Evolutionary conservation across 805 yeast genomes (phyloP).

Genomic region (Schizosaccharomyces japonicus): DNA sequence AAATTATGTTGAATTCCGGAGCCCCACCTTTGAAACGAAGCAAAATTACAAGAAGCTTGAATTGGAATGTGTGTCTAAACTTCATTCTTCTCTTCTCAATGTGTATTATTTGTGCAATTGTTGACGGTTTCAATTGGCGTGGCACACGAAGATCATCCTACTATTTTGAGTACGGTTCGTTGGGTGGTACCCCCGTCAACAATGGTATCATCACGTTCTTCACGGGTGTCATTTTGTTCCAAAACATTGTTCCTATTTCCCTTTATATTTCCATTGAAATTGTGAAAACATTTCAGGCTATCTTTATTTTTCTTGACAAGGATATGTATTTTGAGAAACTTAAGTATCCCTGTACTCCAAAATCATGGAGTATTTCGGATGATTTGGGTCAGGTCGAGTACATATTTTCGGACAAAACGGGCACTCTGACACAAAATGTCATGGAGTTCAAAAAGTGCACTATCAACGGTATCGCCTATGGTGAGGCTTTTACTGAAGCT

Average conservation of each 20-base stretch:
- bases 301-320: slow-evolving; percentile 44
- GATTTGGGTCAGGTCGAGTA: slow-evolving; percentile 69
- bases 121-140: slow-evolving; percentile 42
- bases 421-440: slow-evolving; percentile 59
- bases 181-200: slow-evolving; percentile 33
- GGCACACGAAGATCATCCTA: slow-evolving; percentile 22
- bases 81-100: slow-evolving; percentile 35
- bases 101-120: slow-evolving; percentile 44
- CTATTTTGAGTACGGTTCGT: slow-evolving; percentile 38
- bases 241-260: slow-evolving; percentile 59
- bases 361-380: slow-evolving; percentile 64
- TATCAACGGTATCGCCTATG: slow-evolving; percentile 41
- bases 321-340: slow-evolving; percentile 43
- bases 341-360: slow-evolving; percentile 59
- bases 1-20: slow-evolving; percentile 58
- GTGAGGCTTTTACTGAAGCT: slow-evolving; percentile 58
- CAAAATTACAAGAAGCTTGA: slow-evolving; percentile 39
- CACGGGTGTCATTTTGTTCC: slow-evolving; percentile 51
- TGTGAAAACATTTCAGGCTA: slow-evolving; percentile 53
- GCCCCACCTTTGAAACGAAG: slow-evolving; percentile 53
- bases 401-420: slow-evolving; percentile 63
- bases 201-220: slow-evolving; percentile 50
- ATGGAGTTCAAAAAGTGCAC: slow-evolving; percentile 67
- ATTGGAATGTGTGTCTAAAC: slow-evolving; percentile 36
- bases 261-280: slow-evolving; percentile 58